phyloP scores from a whole-genome alignment of 2,329 filamentous ascomycete species.

The Monilinia vaccinii-corymbosi region DNA sequence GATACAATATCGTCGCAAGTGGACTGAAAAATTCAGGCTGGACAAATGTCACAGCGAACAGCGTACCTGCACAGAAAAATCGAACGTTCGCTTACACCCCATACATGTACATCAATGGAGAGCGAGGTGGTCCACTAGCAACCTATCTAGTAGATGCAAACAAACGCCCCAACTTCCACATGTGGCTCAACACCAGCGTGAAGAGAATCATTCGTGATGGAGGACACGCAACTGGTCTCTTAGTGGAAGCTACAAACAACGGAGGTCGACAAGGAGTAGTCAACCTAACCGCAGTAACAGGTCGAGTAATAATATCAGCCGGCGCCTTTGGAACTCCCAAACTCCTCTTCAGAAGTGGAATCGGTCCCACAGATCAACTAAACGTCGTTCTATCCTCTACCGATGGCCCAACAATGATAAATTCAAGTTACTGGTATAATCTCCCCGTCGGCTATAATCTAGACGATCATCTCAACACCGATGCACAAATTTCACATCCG shows the following conservation, averaged over 20 bases:
- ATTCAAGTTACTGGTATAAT: conserved; percentile 43
- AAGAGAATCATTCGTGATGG: conserved; percentile 55
- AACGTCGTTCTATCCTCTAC: conserved; percentile 39
- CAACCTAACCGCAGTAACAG: conserved; percentile 47
- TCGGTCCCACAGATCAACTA: conserved; percentile 42
- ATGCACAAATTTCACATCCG: conserved; percentile 41
- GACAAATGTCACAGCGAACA: conserved; percentile 51
- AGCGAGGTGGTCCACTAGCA: conserved; percentile 59
- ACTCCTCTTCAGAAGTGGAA: conserved; percentile 55
- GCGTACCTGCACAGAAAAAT: conserved; percentile 52
- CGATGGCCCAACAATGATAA: conserved; percentile 44
- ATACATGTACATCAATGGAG: conserved; percentile 58
- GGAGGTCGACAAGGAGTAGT: conserved; percentile 51
- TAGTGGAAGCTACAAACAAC: conserved; percentile 46
- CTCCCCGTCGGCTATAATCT: conserved; percentile 51
- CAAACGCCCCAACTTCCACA: conserved; percentile 52
- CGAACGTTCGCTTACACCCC: conserved; percentile 53
- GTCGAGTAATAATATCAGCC: conserved; percentile 58
- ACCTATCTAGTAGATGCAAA: conserved; percentile 60
- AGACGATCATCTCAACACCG: conserved; percentile 50
- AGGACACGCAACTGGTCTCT: conserved; percentile 55
- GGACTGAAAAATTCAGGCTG: conserved; percentile 54
- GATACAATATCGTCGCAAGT: conserved; percentile 51
- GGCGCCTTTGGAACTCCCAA: conserved; percentile 55
- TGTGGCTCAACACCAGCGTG: conserved; percentile 59